Conservation (phyloP, 352 stramenopile species). For the Peronosclerospora sorghi region DNA sequence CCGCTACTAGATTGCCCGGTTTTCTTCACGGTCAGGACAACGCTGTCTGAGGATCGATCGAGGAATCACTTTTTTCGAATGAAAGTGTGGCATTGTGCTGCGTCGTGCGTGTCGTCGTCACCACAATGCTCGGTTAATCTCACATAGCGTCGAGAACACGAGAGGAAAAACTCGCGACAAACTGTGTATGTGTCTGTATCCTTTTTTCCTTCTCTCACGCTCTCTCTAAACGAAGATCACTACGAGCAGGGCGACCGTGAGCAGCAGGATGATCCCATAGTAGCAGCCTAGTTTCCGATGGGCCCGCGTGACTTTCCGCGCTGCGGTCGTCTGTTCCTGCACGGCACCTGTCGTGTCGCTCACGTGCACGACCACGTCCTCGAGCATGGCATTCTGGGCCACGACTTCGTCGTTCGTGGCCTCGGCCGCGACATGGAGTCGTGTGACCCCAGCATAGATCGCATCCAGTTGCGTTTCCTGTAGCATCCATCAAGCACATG, state of each 20-base stretch:
- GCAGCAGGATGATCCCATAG: conserved; percentile 47
- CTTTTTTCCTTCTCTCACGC: too few species aligned
- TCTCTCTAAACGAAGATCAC: conserved; percentile 40
- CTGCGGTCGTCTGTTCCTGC: conserved; percentile 38
- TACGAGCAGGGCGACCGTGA: conserved; percentile 36
- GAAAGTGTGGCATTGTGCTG: conserved; percentile 27
- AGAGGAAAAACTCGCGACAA: conserved; percentile 2
- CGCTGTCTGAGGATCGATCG: conserved; percentile 4
- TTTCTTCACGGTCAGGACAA: too few species aligned
- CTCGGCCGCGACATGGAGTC: conserved; percentile 43
- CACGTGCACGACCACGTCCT: conserved; percentile 39
- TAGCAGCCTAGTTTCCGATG: conserved; percentile 42
- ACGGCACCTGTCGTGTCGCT: conserved; percentile 29
- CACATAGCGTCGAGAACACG: conserved; percentile 3
- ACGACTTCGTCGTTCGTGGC: conserved; percentile 50
- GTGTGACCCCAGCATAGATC: conserved; percentile 35
- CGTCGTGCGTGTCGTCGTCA: conserved; percentile 14
- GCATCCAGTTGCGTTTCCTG: conserved; percentile 51
- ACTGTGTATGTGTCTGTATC: too few species aligned
- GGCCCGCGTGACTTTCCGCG: conserved; percentile 31
- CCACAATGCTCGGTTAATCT: conserved; percentile 22
- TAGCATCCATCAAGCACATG: too few species aligned
- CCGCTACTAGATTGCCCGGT: conserved; percentile 86
- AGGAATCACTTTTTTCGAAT: conserved; percentile 9
- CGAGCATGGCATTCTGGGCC: conserved; percentile 48